Base-by-base conservation (phyloP, 208 protist genomes). In the Leishmania braziliensis region DNA sequence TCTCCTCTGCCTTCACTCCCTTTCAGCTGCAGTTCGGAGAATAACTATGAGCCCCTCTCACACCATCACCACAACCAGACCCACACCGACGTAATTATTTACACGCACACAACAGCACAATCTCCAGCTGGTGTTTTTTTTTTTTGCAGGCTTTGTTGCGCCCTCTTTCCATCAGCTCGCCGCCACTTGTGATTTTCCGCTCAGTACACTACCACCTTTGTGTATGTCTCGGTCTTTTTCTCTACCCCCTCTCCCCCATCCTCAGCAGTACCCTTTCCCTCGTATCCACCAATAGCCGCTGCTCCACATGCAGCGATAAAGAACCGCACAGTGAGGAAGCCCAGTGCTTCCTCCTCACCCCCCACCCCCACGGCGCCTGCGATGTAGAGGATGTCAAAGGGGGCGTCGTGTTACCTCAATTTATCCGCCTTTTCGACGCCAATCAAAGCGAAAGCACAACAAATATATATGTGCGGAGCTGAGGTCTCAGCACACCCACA, bases 281-380 rank as follows among this genome's bases (percentile, higher is more conserved):
- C 23, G 62, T 12, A 68, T 39, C 29, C 62, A 68, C 29, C 16
- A 39, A 80, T 80, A 46, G 75, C 36, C 43, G 74, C 71, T 69
- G 51, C 76, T 54, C 71, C 79, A 51, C 65, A 43, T 77, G 53
- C 65, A 75, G 43, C 76, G 29, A 53, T 80, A 33, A 85, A 76
- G 60, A 88, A 89, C 71, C n/a, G 68, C 56, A 70, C 68, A 36
- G 75, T 51, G 10, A 89, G 73, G 83, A 88, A 81, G 75, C 71
- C 80, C 29, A 29, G 26, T 26, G 58, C 8, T 3, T 12, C 58
- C 58, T 0, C 10, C 43, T 46, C 43, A 46, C 43, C 36, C 65
- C 26, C 12, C 2, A 58, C 75, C 51, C 63, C 33, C 77, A 89
- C 87, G 72, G 82, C 78, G 26, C 78, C 72, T 26, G 82, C 77